These are phyloP conservation scores for Austroboletus novae-zelandiae DNA, from an alignment of 1,284 basidiomycete species.

Conservation along the genomic window DNA sequence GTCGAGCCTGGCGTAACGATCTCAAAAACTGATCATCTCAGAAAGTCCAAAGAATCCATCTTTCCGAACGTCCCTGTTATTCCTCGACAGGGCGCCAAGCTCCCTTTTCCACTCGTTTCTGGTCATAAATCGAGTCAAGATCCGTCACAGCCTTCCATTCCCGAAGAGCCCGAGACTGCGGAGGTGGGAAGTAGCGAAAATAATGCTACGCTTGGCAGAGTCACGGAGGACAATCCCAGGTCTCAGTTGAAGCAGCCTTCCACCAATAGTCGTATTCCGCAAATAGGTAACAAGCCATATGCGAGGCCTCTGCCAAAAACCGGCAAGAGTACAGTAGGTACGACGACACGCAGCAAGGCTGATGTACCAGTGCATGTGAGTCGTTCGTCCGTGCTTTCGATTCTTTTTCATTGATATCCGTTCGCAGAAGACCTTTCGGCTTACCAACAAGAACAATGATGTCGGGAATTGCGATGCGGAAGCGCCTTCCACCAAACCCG, in stretches of 20 bases:
- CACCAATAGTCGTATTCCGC: conserved; percentile 63
- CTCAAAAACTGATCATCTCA: conserved; percentile 8
- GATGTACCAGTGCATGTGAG: conserved; percentile 18
- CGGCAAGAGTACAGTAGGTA: conserved; percentile 2
- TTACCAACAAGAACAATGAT: conserved; percentile 17
- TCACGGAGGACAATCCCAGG: conserved; percentile 30
- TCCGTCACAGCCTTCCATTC: conserved; percentile 27
- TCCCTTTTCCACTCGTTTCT: conserved; percentile 46
- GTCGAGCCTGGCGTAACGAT: conserved; percentile 22
- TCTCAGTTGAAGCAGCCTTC: conserved; percentile 53
- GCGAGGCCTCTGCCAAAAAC: conserved; percentile 37
- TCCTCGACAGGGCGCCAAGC: conserved; percentile 23
- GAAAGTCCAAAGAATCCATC: conserved; percentile 16
- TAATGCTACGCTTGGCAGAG: not conserved
- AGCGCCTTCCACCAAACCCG: conserved; percentile 12
- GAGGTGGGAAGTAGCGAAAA: conserved; percentile 1
- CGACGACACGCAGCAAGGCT: not conserved
- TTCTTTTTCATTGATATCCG: conserved; percentile 5
- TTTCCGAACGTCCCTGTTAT: conserved; percentile 20
- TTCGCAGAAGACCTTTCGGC: conserved; percentile 10
- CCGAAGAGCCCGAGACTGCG: conserved; percentile 27
- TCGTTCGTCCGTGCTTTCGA: not conserved
- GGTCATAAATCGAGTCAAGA: conserved; percentile 14
- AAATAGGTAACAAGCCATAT: conserved; percentile 67
- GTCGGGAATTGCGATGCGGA: conserved; percentile 28